Evolutionary conservation across 202 grass and related monocot species (phyloP).

Genomic region (Panicum virgatum): DNA sequence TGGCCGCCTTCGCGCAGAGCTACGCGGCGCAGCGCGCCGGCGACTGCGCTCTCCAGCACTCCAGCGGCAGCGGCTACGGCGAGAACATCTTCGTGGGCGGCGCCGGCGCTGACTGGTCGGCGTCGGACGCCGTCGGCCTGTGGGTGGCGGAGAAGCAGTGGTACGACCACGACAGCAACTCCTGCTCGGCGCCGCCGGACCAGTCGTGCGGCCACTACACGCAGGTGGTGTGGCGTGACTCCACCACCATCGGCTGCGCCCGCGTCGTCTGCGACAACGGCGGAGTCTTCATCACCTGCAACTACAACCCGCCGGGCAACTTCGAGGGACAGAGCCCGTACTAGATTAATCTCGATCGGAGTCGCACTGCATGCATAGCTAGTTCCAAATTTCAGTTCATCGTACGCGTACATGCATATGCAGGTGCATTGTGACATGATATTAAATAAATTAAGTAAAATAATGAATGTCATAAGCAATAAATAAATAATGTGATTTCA

Average conservation of each 20-base stretch:
- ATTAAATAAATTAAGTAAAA: too few relatives aligned
- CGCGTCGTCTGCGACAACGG: conserved; percentile 45
- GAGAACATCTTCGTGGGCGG: background rate
- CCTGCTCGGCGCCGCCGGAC: conserved; percentile 12
- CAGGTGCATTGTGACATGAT: too few relatives aligned
- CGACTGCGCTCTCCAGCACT: conserved; percentile 20
- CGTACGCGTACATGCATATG: too few relatives aligned
- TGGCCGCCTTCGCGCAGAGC: conserved; percentile 42
- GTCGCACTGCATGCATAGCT: too few relatives aligned
- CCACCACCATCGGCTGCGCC: conserved; percentile 54
- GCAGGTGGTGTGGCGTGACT: conserved; percentile 57
- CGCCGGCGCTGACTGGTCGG: background rate
- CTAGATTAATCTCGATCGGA: background rate
- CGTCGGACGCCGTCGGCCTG: background rate
- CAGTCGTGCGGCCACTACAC: conserved; percentile 54
- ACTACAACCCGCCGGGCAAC: conserved; percentile 27
- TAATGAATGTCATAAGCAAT: too few relatives aligned
- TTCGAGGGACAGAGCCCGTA: background rate
- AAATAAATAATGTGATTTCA: too few relatives aligned
- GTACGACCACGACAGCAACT: conserved; percentile 46
- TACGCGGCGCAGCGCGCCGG: conserved; percentile 37
- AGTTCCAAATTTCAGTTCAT: too few relatives aligned
- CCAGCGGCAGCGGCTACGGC: background rate
- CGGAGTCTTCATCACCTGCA: conserved; percentile 57
- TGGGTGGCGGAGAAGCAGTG: conserved; percentile 48